phyloP scores from a whole-genome alignment of 306 rosid species.

The Gynostemma pentaphyllum region DNA sequence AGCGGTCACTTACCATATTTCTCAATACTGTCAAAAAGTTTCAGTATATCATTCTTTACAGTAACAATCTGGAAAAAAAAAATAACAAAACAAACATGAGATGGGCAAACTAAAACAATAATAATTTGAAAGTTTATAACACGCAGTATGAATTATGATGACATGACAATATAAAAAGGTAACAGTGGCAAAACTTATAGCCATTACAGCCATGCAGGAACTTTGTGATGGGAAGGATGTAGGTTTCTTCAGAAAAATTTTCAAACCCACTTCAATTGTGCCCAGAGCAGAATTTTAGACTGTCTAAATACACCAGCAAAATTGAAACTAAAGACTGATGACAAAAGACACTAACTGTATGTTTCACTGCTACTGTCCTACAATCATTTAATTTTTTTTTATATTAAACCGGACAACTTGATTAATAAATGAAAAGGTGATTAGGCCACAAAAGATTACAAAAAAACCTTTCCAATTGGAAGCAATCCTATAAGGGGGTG shows the following conservation, averaged over 20 bases:
- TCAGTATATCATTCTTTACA: constrained; percentile 66
- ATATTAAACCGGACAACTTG: no score
- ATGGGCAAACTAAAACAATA: neutral
- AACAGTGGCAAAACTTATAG: neutral
- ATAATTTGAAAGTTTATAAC: neutral
- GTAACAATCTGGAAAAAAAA: constrained; percentile 48
- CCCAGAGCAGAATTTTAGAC: neutral
- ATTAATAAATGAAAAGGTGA: no score
- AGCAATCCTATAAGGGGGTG: no score
- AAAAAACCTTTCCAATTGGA: no score
- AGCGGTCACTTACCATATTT: constrained; percentile 82
- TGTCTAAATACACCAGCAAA: neutral
- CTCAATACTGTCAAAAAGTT: constrained; percentile 92
- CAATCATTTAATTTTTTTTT: no score
- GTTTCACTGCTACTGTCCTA: no score
- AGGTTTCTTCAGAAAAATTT: neutral
- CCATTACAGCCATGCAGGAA: neutral
- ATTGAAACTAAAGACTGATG: neutral
- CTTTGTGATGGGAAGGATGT: neutral
- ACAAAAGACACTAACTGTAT: no score
- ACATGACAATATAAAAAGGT: neutral
- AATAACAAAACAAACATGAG: constrained; percentile 18
- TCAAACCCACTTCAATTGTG: neutral
- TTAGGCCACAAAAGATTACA: no score
- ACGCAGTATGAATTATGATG: neutral